phyloP scores from a whole-genome alignment of 2,329 filamentous ascomycete genomes.

The Zymoseptoria passerinii region DNA sequence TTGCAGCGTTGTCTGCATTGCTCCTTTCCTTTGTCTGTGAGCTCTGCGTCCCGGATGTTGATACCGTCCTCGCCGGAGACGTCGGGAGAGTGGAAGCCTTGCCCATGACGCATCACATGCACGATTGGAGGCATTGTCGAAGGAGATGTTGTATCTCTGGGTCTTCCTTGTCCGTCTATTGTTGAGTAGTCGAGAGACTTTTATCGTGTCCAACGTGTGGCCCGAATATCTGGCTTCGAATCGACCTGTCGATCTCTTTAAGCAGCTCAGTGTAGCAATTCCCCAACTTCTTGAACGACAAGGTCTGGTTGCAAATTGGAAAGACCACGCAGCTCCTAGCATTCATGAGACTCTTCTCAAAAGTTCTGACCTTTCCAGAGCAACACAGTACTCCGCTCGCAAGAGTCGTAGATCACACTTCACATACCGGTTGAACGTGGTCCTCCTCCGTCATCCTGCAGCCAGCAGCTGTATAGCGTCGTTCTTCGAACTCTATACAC shows the following conservation, averaged over 20 bases:
- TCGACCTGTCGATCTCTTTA: too few relatives aligned
- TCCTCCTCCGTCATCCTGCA: neutral
- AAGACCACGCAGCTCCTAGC: too few relatives aligned
- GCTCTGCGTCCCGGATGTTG: constrained; percentile 20
- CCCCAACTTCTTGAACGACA: too few relatives aligned
- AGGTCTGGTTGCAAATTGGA: too few relatives aligned
- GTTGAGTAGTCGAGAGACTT: neutral
- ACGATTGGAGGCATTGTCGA: constrained; percentile 19
- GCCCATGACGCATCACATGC: constrained; percentile 26
- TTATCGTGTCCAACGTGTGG: neutral
- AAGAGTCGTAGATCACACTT: neutral
- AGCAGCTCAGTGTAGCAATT: too few relatives aligned
- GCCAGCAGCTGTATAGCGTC: neutral
- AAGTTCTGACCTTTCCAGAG: too few relatives aligned
- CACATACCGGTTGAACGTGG: neutral
- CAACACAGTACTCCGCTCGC: neutral
- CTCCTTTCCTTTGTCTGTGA: constrained; percentile 22
- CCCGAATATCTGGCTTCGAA: too few relatives aligned
- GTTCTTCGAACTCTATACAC: neutral
- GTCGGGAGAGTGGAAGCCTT: constrained; percentile 23
- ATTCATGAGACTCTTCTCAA: too few relatives aligned
- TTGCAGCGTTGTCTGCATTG: constrained; percentile 19
- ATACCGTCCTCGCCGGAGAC: constrained; percentile 20
- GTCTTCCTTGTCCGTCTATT: neutral
- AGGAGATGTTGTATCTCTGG: neutral